Conservation (phyloP, 495 filamentous ascomycete species). For the Daldinia caldariorum region DNA sequence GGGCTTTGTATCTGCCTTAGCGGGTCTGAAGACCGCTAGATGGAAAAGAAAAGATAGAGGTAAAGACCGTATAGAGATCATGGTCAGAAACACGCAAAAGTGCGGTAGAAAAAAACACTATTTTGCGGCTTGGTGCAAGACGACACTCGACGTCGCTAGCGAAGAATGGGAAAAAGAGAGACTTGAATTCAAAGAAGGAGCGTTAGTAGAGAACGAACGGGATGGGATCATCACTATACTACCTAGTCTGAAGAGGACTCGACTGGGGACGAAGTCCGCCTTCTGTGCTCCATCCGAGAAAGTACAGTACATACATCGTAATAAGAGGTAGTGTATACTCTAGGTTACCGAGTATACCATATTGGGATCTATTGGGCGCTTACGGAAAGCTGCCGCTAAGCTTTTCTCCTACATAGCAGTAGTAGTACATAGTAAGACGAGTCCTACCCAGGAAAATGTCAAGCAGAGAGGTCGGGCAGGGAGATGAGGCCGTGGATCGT, state of each 20-base stretch:
- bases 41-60: constrained; percentile 45
- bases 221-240: constrained; percentile 27
- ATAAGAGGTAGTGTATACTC: constrained; percentile 6
- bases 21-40: constrained; percentile 29
- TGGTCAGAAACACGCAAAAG: constrained; percentile 32
- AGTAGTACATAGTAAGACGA: constrained; percentile 2
- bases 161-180: constrained; percentile 23
- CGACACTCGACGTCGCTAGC: constrained; percentile 27
- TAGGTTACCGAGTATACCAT: neutral
- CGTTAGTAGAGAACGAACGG: constrained; percentile 17
- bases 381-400: constrained; percentile 27
- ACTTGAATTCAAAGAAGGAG: constrained; percentile 30
- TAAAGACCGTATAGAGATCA: constrained; percentile 38
- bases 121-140: constrained; percentile 23
- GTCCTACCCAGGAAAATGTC: constrained; percentile 3
- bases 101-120: constrained; percentile 19
- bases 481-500: constrained; percentile 41
- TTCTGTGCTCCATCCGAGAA: constrained; percentile 15
- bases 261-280: constrained; percentile 28
- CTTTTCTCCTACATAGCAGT: neutral
- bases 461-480: neutral
- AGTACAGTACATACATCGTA: constrained; percentile 30
- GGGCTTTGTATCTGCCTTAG: constrained; percentile 32
- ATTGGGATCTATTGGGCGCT: constrained; percentile 23
- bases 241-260: constrained; percentile 12